A percentile compares a stretch with the other conserved stretches of the same genome.
phyloP scores from a whole-genome alignment of 1,139 yeast species.

The Taphrina betulina region DNA sequence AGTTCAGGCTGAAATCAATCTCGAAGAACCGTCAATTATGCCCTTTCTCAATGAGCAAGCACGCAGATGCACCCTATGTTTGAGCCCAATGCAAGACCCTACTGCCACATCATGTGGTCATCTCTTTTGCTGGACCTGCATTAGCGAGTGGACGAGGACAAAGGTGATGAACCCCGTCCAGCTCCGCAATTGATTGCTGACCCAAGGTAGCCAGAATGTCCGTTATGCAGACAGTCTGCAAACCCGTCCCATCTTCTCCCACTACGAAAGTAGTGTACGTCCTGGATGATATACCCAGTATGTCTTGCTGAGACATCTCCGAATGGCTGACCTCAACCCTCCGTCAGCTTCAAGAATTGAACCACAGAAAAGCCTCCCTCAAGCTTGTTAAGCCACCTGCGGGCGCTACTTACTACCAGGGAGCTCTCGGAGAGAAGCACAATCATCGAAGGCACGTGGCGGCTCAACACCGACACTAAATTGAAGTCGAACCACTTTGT shows the following conservation, averaged over 20 bases:
- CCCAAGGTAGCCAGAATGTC: slow-evolving; percentile 71
- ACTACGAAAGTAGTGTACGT: no score
- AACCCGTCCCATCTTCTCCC: slow-evolving; percentile 74
- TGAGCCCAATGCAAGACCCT: slow-evolving; percentile 77
- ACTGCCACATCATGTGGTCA: slow-evolving; percentile 91
- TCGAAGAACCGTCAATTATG: slow-evolving; percentile 57
- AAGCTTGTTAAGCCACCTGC: no score
- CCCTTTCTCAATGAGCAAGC: slow-evolving; percentile 71
- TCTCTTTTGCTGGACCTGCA: slow-evolving; percentile 87
- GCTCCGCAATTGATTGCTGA: background rate
- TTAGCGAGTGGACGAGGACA: slow-evolving; percentile 84
- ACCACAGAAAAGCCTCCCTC: no score
- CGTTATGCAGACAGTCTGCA: slow-evolving; percentile 77
- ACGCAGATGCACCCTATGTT: slow-evolving; percentile 78
- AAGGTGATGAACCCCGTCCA: slow-evolving; percentile 39
- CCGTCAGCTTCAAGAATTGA: no score
- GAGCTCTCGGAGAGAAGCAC: no score
- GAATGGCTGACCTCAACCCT: no score
- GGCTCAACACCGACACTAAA: no score
- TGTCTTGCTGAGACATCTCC: no score
- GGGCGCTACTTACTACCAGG: no score
- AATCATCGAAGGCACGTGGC: no score
- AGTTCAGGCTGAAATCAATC: slow-evolving; percentile 46
- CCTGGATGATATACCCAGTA: no score
- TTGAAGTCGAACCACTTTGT: no score